phyloP scores from a whole-genome alignment of 2,329 filamentous ascomycete genomes.

The Verticillium tricorpus region DNA sequence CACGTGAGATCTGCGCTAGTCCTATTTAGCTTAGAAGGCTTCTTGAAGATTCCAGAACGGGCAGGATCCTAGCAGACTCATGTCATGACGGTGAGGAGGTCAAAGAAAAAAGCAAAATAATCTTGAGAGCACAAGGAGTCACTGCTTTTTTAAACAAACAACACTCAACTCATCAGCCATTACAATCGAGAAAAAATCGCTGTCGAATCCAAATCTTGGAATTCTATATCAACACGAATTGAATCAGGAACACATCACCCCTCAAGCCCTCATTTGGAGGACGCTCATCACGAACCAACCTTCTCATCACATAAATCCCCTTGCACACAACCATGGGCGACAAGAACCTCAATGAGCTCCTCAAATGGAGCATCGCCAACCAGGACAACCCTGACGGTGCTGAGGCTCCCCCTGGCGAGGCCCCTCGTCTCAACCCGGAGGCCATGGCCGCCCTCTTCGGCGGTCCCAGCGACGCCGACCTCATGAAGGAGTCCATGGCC shows the following conservation, averaged over 20 bases:
- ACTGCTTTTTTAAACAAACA: not conserved
- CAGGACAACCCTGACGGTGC: conserved; percentile 25
- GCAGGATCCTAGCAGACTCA: conserved; percentile 15
- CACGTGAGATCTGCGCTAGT: conserved; percentile 21
- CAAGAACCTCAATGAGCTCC: conserved; percentile 66
- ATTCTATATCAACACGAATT: not conserved
- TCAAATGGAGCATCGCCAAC: conserved; percentile 69
- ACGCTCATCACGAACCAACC: not conserved
- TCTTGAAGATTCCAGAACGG: conserved; percentile 39
- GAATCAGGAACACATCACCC: not conserved
- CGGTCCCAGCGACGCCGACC: conserved; percentile 82
- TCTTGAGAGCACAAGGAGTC: conserved; percentile 11
- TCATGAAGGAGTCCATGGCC: conserved; percentile 82
- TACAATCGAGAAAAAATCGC: not conserved
- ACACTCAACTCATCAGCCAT: not conserved
- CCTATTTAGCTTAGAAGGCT: conserved; percentile 18
- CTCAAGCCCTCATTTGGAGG: not conserved
- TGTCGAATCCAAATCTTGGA: not conserved
- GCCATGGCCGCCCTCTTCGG: conserved; percentile 72
- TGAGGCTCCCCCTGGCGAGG: conserved; percentile 24
- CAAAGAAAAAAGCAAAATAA: conserved; percentile 6
- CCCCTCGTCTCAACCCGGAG: conserved; percentile 56
- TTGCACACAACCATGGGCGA: conserved; percentile 34
- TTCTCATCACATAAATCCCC: not conserved
- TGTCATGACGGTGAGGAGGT: conserved; percentile 9